phyloP scores from a whole-genome alignment of 495 filamentous ascomycete genomes.

The Cercophora newfieldiana region DNA sequence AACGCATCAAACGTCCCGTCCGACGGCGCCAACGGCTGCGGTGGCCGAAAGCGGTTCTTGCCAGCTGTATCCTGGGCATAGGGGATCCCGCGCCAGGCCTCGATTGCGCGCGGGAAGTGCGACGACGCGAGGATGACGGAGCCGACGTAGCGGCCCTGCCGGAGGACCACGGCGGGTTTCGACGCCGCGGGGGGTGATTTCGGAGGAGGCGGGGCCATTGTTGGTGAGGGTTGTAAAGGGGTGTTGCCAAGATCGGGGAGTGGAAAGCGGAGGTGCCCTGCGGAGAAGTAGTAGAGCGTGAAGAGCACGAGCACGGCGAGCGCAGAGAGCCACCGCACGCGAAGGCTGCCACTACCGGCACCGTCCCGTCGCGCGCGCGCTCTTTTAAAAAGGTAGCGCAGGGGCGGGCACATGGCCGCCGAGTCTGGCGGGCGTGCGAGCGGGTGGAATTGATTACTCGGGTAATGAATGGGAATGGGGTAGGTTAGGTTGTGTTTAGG shows the following conservation, averaged over 20 bases:
- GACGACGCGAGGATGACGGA: constrained; percentile 39
- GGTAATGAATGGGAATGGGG: too few species aligned
- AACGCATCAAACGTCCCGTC: constrained; percentile 43
- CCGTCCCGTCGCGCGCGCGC: neutral
- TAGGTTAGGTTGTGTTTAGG: neutral
- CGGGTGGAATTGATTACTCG: neutral
- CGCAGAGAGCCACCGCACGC: neutral
- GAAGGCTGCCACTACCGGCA: neutral
- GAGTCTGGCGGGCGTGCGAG: neutral
- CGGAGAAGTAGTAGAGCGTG: neutral
- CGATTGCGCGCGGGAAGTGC: constrained; percentile 47
- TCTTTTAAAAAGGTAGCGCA: constrained; percentile 6
- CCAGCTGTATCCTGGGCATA: constrained; percentile 58
- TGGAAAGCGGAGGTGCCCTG: neutral
- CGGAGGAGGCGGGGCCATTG: neutral
- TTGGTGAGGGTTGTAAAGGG: neutral
- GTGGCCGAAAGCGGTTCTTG: constrained; percentile 56
- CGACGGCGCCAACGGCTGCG: constrained; percentile 40
- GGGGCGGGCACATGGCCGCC: constrained; percentile 13
- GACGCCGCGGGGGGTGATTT: neutral
- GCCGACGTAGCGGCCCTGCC: constrained; percentile 59
- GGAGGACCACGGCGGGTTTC: constrained; percentile 41
- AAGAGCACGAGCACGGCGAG: neutral
- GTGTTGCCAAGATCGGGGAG: neutral
- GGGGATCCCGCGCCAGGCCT: constrained; percentile 62